Evolutionary conservation across 108 stramenopile species (phyloP).

Genomic region (Pseudonitzschia pungens): DNA sequence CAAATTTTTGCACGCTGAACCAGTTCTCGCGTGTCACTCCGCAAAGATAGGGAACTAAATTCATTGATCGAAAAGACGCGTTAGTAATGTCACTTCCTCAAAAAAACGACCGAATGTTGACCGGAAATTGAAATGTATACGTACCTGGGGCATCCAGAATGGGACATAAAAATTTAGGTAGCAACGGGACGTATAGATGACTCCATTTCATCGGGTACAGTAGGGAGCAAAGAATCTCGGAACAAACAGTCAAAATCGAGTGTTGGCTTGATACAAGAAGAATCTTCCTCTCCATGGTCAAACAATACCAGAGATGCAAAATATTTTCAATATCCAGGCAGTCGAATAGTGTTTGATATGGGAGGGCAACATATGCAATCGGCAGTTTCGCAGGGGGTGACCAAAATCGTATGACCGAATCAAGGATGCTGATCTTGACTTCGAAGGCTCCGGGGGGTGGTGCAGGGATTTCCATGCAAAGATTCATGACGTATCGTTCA

Average conservation of each 20-base stretch:
- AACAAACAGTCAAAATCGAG: slow-evolving; percentile 84
- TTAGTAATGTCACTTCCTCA: background rate
- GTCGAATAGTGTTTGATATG: slow-evolving; percentile 88
- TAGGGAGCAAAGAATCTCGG: slow-evolving; percentile 93
- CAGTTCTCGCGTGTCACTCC: slow-evolving; percentile 84
- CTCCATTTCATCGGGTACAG: slow-evolving; percentile 96
- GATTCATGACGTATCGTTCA: slow-evolving; percentile 94
- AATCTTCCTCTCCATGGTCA: slow-evolving; percentile 88
- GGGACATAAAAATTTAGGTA: slow-evolving; percentile 78
- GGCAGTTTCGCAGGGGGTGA: slow-evolving; percentile 94
- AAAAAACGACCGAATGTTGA: background rate
- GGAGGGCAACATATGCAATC: slow-evolving; percentile 92
- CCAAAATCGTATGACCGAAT: slow-evolving; percentile 84
- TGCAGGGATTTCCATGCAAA: slow-evolving; percentile 94
- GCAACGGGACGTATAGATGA: slow-evolving; percentile 85
- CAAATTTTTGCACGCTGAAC: slow-evolving; percentile 63
- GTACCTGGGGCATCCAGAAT: slow-evolving; percentile 85
- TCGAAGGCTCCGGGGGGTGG: slow-evolving; percentile 94
- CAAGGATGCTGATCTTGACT: slow-evolving; percentile 74
- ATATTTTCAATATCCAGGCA: slow-evolving; percentile 86
- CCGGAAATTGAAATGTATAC: background rate
- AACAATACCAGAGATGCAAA: slow-evolving; percentile 70
- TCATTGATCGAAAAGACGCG: slow-evolving; percentile 33
- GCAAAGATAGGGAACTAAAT: slow-evolving; percentile 79
- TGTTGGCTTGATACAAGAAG: slow-evolving; percentile 79